A percentile compares a stretch with the other conserved stretches of the same genome.
Evolutionary conservation across 176 grass and related monocot species (phyloP).

Genomic region (Canna indica): DNA sequence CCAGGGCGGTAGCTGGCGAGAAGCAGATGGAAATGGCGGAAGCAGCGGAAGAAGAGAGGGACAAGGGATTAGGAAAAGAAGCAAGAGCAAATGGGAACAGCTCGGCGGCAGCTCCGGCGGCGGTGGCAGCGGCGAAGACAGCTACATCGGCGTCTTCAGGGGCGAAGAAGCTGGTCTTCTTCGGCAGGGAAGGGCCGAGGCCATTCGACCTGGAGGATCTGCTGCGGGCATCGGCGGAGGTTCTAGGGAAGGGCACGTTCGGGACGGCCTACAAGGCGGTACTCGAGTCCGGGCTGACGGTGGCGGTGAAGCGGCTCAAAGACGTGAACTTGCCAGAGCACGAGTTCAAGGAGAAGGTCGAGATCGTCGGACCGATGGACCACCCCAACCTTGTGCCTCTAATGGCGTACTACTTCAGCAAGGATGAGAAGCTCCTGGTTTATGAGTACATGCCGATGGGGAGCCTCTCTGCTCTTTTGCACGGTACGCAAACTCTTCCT

Average conservation of each 20-base stretch:
- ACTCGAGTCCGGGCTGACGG: constrained; percentile 2
- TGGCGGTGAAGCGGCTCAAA: constrained; percentile 16
- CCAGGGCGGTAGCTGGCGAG: background rate
- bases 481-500: background rate
- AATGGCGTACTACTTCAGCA: constrained; percentile 16
- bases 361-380: constrained; percentile 11
- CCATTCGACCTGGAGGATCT: constrained; percentile 16
- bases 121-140: background rate
- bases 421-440: constrained; percentile 7
- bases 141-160: background rate
- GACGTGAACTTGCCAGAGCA: constrained; percentile 10
- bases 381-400: constrained; percentile 14
- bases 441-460: constrained; percentile 17
- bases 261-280: constrained; percentile 18
- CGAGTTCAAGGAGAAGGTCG: constrained; percentile 14
- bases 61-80: background rate
- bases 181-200: background rate
- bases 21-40: background rate
- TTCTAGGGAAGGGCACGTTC: constrained; percentile 15
- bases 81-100: background rate
- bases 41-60: background rate
- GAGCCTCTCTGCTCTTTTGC: constrained; percentile 15
- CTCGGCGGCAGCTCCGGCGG: background rate
- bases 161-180: constrained; percentile 16
- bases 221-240: constrained; percentile 9